phyloP scores from a whole-genome alignment of 2,329 filamentous ascomycete species.

The Claviceps pazoutovae region DNA sequence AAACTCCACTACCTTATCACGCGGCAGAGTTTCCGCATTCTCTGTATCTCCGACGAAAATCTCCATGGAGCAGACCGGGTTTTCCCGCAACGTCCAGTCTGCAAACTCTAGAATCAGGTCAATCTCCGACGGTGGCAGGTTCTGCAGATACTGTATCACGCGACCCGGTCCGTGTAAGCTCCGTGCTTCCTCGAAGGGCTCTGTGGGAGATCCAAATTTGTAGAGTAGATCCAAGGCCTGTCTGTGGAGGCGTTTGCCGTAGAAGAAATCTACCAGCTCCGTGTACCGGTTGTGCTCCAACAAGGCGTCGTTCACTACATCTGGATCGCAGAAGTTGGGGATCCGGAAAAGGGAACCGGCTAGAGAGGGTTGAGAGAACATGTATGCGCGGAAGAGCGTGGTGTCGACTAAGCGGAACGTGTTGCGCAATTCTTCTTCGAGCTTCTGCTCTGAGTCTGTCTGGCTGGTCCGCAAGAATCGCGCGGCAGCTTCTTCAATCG shows the following conservation, averaged over 20 bases:
- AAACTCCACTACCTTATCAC: slow-evolving; percentile 62
- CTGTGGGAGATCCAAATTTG: slow-evolving; percentile 56
- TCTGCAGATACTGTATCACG: slow-evolving; percentile 83
- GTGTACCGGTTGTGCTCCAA: slow-evolving; percentile 80
- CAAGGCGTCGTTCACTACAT: slow-evolving; percentile 85
- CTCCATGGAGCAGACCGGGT: slow-evolving; percentile 72
- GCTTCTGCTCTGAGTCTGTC: slow-evolving; percentile 41
- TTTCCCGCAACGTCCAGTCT: slow-evolving; percentile 66
- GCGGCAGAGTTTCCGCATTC: slow-evolving; percentile 80
- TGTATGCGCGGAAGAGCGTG: slow-evolving; percentile 84
- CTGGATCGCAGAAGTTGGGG: slow-evolving; percentile 91
- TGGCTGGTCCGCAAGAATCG: slow-evolving; percentile 35
- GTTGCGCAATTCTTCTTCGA: slow-evolving; percentile 56
- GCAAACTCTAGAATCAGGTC: slow-evolving; percentile 86
- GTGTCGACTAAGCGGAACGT: slow-evolving; percentile 84
- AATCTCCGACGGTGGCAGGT: slow-evolving; percentile 71
- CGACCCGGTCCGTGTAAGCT: slow-evolving; percentile 65
- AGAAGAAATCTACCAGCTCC: slow-evolving; percentile 93
- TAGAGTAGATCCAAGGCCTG: slow-evolving; percentile 72
- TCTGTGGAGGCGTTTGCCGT: slow-evolving; percentile 84
- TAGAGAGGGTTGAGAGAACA: slow-evolving; percentile 77
- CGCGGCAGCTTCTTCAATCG: slow-evolving; percentile 38
- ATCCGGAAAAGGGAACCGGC: slow-evolving; percentile 87
- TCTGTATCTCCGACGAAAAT: slow-evolving; percentile 87
- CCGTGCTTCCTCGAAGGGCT: slow-evolving; percentile 35